Base-by-base conservation (phyloP, 352 stramenopile species). In the Phytopythium boreale region DNA sequence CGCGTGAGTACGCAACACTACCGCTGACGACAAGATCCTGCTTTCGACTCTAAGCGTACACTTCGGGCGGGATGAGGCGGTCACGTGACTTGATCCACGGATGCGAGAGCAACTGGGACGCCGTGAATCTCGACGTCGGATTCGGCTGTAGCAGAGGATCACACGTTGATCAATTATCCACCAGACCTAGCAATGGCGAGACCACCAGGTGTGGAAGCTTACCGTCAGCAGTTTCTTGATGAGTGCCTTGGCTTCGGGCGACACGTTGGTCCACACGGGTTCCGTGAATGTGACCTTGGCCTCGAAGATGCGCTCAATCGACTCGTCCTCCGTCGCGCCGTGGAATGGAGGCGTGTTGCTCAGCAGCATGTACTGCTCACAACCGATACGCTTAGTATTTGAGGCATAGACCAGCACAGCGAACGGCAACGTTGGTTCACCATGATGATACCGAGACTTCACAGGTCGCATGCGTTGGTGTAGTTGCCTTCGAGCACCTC, bases 371-470 rank as follows among this genome's bases (percentile, higher is more conserved):
- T 84, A 94, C 84, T 92, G 52, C 17, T 17, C 2, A 14, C 49
- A 56, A 24, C n/a, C 41, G 7, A 39, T 17, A 24, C 56, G 61
- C 14, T 29, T 47, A 36, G 56, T 36, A 2, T 4, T 9, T 1
- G 49, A 14, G 7, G 27, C 6, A 34, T 19, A 34, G 50, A 12
- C 3, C 4, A 2, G 2, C 22, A 11, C 26, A 10, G 26, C 14
- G 19, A 22, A 20, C 26, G 43, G 4, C 31, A 4, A 12, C 15
- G n/a, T 24, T 22, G 6, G 19, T 64, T 20, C 65, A 89, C 83
- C 84, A 92, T 94, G 62, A 92, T 88, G 22, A 94, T 77, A 12
- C 85, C 85, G 9, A 94, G 78, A 64, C 85, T 94, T 83, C 85
- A 94, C 29, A 92, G 75, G 76, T 94, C 85, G 44, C 85, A 94